Percentiles rank a stretch among this genome's conserved stretches.
These are phyloP conservation scores for Pleurotus pulmonarius DNA, from an alignment of 768 basidiomycete genomes.

Conservation along the genomic window DNA sequence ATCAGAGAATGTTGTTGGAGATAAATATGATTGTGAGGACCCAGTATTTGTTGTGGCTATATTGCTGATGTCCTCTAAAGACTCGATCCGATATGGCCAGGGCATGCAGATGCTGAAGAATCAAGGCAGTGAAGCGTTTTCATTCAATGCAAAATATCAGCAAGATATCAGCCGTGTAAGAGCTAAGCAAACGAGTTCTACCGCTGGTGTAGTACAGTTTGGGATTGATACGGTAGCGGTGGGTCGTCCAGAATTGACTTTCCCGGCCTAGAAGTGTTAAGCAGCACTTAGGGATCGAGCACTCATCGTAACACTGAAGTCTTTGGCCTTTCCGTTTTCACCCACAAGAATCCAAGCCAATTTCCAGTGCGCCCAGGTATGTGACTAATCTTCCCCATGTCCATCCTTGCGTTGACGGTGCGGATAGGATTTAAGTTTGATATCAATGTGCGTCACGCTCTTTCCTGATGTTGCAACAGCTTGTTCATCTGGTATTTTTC, in stretches of 20 bases:
- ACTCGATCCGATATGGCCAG: neutral
- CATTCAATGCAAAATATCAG: neutral
- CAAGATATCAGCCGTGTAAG: neutral
- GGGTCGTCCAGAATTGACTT: neutral
- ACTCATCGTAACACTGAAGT: neutral
- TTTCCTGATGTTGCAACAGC: neutral
- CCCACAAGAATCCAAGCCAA: neutral
- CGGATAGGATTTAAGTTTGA: neutral
- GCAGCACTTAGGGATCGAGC: neutral
- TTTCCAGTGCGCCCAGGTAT: neutral
- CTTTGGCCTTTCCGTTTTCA: neutral
- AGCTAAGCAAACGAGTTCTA: neutral
- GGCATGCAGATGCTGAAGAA: constrained; percentile 1
- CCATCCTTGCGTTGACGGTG: neutral
- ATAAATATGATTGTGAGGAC: constrained; percentile 1
- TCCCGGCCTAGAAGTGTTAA: neutral
- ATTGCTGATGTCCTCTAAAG: neutral
- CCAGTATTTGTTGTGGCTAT: neutral
- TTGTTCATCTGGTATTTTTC: neutral
- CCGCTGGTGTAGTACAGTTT: neutral
- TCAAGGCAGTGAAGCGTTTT: constrained; percentile 1
- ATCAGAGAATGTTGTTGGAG: neutral
- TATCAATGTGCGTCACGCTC: neutral
- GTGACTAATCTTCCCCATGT: neutral
- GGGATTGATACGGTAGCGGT: neutral